These are phyloP conservation scores for Coleophoma eucalyptorum DNA, from an alignment of 2,329 filamentous ascomycete species.

Conservation along the genomic window DNA sequence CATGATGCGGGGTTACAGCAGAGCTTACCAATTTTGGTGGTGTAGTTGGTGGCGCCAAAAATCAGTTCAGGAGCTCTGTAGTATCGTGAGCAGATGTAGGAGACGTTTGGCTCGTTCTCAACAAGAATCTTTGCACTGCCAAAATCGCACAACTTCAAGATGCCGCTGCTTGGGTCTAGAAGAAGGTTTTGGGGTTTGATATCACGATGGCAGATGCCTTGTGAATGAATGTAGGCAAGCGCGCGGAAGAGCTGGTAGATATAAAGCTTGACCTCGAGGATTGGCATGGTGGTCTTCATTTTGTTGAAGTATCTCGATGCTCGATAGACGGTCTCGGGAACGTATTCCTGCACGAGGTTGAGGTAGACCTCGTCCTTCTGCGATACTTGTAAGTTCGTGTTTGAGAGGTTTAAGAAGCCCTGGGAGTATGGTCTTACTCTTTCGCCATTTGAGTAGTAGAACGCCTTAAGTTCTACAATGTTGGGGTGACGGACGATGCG, in stretches of 20 bases:
- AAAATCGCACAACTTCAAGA: constrained; percentile 98
- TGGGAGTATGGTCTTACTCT: constrained; percentile 58
- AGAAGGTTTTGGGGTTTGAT: constrained; percentile 99
- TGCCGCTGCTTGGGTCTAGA: constrained; percentile 83
- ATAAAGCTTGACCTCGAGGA: constrained; percentile 97
- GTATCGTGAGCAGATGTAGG: constrained; percentile 98
- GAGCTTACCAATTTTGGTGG: constrained; percentile 93
- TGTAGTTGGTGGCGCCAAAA: constrained; percentile 98
- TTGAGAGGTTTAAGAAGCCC: constrained; percentile 5
- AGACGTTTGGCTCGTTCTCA: constrained; percentile 98
- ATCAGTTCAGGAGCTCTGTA: constrained; percentile 98
- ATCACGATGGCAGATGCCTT: constrained; percentile 97
- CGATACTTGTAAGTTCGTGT: constrained; percentile 9
- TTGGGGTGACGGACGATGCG: constrained; percentile 98
- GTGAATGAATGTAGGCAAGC: constrained; percentile 97
- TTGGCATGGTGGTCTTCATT: constrained; percentile 99
- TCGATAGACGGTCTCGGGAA: constrained; percentile 96
- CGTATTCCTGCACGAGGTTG: constrained; percentile 96
- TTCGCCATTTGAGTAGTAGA: constrained; percentile 99
- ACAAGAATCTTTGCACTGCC: constrained; percentile 98
- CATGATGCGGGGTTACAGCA: constrained; percentile 3
- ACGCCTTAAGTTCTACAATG: constrained; percentile 97
- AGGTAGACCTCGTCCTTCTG: constrained; percentile 98
- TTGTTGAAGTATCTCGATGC: constrained; percentile 99
- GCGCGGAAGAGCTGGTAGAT: constrained; percentile 99